phyloP scores from a whole-genome alignment of 495 filamentous ascomycete genomes.

The Hypoxylon fuscum region DNA sequence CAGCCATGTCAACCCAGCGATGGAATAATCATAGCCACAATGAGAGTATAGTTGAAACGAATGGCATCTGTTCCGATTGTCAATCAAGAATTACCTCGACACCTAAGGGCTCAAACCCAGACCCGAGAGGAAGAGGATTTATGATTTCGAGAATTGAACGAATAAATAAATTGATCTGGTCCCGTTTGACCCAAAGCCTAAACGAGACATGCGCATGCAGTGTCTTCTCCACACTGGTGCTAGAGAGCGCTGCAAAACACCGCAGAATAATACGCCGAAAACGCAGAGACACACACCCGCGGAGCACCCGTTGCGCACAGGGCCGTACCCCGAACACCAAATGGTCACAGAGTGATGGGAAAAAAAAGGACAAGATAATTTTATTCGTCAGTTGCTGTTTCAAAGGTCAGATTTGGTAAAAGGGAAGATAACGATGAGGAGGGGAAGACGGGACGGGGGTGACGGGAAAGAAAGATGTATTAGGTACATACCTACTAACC shows the following conservation, averaged over 20 bases:
- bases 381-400: too few species aligned
- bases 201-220: constrained; percentile 28
- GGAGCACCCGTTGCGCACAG: constrained; percentile 10
- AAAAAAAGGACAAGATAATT: too few species aligned
- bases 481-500: too few species aligned
- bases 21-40: constrained; percentile 8
- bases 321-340: constrained; percentile 33
- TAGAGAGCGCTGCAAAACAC: constrained; percentile 27
- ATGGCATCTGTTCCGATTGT: constrained; percentile 2
- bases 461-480: too few species aligned
- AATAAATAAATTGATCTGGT: constrained; percentile 26
- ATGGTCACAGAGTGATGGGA: too few species aligned
- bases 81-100: constrained; percentile 5
- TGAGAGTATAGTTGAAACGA: constrained; percentile 7
- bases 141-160: not conserved
- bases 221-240: constrained; percentile 37
- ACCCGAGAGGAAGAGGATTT: too few species aligned
- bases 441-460: too few species aligned
- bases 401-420: not conserved
- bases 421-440: not conserved
- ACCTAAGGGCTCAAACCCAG: not conserved
- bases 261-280: constrained; percentile 29
- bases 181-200: constrained; percentile 24
- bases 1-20: constrained; percentile 33
- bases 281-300: constrained; percentile 15